These are phyloP conservation scores for Colletotrichum chlorophyti DNA, from an alignment of 2,329 filamentous ascomycete species.

Conservation along the genomic window DNA sequence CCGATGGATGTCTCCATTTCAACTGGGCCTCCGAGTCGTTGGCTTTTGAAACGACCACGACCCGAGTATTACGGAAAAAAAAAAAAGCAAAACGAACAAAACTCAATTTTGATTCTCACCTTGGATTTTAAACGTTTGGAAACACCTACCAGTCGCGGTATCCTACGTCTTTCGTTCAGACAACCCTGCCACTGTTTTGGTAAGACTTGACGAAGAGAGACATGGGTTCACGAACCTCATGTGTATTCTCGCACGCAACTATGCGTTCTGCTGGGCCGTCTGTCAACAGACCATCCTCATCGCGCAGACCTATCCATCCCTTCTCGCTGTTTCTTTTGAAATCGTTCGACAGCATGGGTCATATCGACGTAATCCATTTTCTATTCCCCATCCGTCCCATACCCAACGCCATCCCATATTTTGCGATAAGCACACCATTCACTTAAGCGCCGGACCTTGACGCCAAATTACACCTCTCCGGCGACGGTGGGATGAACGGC, in stretches of 20 bases:
- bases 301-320: too few relatives aligned
- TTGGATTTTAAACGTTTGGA: too few relatives aligned
- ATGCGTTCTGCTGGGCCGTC: too few relatives aligned
- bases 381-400: neutral
- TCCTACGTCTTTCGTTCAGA: conserved; percentile 5
- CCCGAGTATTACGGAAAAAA: conserved; percentile 11
- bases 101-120: too few relatives aligned
- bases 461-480: too few relatives aligned
- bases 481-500: too few relatives aligned
- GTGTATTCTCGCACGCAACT: conserved; percentile 7
- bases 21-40: neutral
- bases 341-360: neutral
- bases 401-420: conserved; percentile 13
- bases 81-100: neutral
- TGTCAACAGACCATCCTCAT: too few relatives aligned
- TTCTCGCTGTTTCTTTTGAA: neutral
- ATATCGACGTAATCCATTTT: neutral
- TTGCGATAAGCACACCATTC: conserved; percentile 13
- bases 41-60: conserved; percentile 3
- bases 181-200: conserved; percentile 15
- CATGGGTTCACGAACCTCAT: too few relatives aligned
- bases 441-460: conserved; percentile 24
- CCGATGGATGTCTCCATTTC: neutral
- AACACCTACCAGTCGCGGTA: neutral
- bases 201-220: neutral